Evolutionary conservation across 306 rosid genomes (phyloP).

Genomic region (Quercus wislizeni): DNA sequence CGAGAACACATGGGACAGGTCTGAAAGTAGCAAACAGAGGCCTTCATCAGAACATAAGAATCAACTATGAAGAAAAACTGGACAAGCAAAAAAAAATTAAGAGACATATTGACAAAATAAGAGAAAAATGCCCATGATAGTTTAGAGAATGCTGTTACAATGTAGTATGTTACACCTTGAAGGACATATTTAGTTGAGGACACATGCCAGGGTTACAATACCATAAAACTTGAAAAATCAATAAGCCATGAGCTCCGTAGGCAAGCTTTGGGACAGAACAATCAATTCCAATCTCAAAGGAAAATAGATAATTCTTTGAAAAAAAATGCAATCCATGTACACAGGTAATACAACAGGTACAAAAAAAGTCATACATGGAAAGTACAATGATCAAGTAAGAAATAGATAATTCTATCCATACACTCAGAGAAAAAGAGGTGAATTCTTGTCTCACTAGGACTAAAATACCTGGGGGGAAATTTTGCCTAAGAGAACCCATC

Average conservation of each 20-base stretch:
- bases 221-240: not conserved
- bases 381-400: too few relatives aligned
- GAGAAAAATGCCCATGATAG: conserved; percentile 12
- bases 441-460: not conserved
- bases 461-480: not conserved
- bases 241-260: not conserved
- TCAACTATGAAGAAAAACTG: not conserved
- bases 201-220: not conserved
- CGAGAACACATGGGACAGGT: conserved; percentile 88
- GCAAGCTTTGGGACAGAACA: not conserved
- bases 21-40: conserved; percentile 41
- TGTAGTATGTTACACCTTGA: too few relatives aligned
- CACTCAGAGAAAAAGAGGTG: not conserved
- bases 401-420: too few relatives aligned
- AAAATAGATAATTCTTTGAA: not conserved
- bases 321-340: too few relatives aligned
- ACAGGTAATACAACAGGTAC: too few relatives aligned
- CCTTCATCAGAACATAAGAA: conserved; percentile 14
- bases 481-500: not conserved
- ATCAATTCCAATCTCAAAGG: not conserved
- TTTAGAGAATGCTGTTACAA: not conserved
- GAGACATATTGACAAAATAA: not conserved
- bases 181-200: not conserved
- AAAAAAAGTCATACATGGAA: too few relatives aligned
- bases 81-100: not conserved